phyloP scores from a whole-genome alignment of 139 green algal species.

The Pseudopediastrum boryanum region DNA sequence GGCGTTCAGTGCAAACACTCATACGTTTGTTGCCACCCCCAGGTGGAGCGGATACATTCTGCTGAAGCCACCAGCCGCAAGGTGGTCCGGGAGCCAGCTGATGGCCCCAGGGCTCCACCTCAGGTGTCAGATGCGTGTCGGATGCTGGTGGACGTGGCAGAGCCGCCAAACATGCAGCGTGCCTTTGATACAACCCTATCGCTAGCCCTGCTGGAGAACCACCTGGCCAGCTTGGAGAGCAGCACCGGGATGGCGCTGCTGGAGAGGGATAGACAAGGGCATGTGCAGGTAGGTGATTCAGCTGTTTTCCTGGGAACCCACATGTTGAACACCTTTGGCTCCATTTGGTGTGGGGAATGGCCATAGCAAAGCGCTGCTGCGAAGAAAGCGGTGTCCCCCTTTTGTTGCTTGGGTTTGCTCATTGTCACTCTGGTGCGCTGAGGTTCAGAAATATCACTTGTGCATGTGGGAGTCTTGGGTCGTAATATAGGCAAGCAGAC shows the following conservation, averaged over 20 bases:
- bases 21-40: too few species aligned
- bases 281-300: conserved; percentile 5
- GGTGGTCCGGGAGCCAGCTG: conserved; percentile 18
- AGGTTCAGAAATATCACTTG: too few species aligned
- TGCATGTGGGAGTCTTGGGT: too few species aligned
- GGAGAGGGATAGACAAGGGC: conserved; percentile 41
- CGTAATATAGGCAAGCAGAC: too few species aligned
- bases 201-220: conserved; percentile 52
- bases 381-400: too few species aligned
- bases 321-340: not conserved
- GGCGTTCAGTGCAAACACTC: too few species aligned
- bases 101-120: not conserved
- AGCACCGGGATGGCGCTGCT: conserved; percentile 48
- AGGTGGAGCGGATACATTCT: conserved; percentile 29
- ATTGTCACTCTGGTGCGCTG: too few species aligned
- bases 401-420: too few species aligned
- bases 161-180: conserved; percentile 63
- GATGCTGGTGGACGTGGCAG: conserved; percentile 56
- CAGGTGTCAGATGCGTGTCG: conserved; percentile 49
- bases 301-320: not conserved
- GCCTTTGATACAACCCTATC: conserved; percentile 56
- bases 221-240: conserved; percentile 36
- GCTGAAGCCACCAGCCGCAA: conserved; percentile 28
- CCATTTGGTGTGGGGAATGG: too few species aligned
- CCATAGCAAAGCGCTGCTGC: too few species aligned